Evolutionary conservation across 169 alveolate genomes (phyloP).

Genomic region (Neospora caninum): DNA sequence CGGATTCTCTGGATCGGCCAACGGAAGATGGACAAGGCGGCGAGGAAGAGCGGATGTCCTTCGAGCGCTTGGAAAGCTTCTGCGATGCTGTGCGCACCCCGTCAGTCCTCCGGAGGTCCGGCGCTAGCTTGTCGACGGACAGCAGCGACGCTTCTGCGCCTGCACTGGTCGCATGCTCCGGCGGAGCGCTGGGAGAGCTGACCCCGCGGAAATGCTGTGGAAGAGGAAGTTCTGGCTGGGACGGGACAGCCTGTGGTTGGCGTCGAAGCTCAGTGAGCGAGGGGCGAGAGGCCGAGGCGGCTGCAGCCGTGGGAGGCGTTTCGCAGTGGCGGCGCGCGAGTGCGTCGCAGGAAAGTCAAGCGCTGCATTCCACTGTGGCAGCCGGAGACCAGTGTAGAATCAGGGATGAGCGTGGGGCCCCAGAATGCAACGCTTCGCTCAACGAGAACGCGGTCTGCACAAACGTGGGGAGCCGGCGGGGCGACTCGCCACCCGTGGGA

Average conservation of each 20-base stretch:
- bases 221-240: too few species aligned
- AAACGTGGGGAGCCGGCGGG: not conserved
- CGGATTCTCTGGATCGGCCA: not conserved
- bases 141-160: not conserved
- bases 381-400: too few species aligned
- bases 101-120: not conserved
- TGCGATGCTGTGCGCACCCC: not conserved
- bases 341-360: too few species aligned
- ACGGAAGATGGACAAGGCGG: not conserved
- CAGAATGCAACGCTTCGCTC: too few species aligned
- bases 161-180: not conserved
- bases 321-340: too few species aligned
- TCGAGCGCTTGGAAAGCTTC: constrained; percentile 35
- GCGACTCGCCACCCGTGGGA: not conserved
- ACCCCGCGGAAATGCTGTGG: too few species aligned
- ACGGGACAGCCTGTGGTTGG: too few species aligned
- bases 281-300: too few species aligned
- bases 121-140: not conserved
- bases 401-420: too few species aligned
- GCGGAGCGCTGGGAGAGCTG: not conserved
- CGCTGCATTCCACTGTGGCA: too few species aligned
- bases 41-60: not conserved
- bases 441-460: not conserved
- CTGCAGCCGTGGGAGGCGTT: too few species aligned
- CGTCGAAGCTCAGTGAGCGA: too few species aligned